Evolutionary conservation across 805 yeast species (phyloP), one percentile per base, ranked within the genome.

Genomic region (Saturnispora zaruensis): DNA sequence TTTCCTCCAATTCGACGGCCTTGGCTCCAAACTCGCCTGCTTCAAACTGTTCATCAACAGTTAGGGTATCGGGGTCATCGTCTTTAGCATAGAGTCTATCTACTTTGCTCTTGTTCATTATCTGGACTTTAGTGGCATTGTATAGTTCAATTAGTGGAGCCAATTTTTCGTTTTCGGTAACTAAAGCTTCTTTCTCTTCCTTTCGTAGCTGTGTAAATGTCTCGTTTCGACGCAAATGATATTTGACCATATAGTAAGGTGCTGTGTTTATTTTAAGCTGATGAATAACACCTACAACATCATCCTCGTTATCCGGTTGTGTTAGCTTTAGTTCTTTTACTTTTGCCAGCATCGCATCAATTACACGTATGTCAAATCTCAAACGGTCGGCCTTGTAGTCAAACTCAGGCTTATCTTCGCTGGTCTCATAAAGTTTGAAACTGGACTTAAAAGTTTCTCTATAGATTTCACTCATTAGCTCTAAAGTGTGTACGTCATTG

Each of bases 21-120:
- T 41, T 30, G 8, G 50, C 50, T 4, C 50, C 50, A 42, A 47
- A 47, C 11, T 28, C 40, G 11, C 50, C 50, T 11, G 36, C 14
- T 24, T 47, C 50, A 32, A 47, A 34, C 3, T 41, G 40, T 40
- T 46, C 49, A 30, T 46, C 49, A 9, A 36, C 21, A 3, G 40
- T 18, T 36, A 36, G 11, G 23, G 6, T 36, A 20, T 13, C 18
- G 24, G 32, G 6, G 33, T 24, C 40, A 41, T 46, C 23, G 13
- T 36, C 4, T 18, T n/a, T n/a, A 16, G 3, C 4, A 16, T 14
- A 11, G 11, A 23, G 13, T 2, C 23, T 16, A 4, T 5, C 11
- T 18, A 18, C 11, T 6, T 16, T 9, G 5, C 20, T 3, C 5
- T 36, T 36, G 6, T 6, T 6, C 13, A 20, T 16, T 9, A 4